Evolutionary conservation across 352 stramenopile species (phyloP).

Genomic region (Aphanomyces stellatus): DNA sequence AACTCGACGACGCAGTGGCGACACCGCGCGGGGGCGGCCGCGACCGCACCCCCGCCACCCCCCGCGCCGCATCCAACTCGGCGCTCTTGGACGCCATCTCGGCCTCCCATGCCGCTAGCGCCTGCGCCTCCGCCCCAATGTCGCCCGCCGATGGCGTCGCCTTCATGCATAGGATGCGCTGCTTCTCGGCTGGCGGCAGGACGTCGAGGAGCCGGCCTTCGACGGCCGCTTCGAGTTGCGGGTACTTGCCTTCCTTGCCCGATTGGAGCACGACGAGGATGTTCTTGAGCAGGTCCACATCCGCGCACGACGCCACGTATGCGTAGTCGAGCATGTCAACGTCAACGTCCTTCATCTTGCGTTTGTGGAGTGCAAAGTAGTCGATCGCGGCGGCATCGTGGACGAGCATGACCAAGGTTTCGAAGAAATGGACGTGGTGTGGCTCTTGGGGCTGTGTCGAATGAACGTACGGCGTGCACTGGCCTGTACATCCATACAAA

Average conservation of each 20-base stretch:
- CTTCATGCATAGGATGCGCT: slow-evolving; percentile 63
- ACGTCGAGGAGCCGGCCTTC: slow-evolving; percentile 74
- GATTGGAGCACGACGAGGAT: slow-evolving; percentile 79
- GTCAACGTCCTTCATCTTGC: slow-evolving; percentile 55
- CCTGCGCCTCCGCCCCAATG: slow-evolving; percentile 39
- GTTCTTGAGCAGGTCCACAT: slow-evolving; percentile 79
- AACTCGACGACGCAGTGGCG: slow-evolving; percentile 7
- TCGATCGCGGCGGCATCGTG: slow-evolving; percentile 25
- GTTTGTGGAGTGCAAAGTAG: slow-evolving; percentile 68
- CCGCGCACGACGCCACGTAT: slow-evolving; percentile 77
- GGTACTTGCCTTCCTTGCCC: slow-evolving; percentile 86
- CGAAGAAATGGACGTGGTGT: too few species aligned
- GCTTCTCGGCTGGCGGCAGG: slow-evolving; percentile 65
- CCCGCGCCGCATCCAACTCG: slow-evolving; percentile 30
- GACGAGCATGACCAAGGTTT: not conserved
- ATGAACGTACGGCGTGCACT: too few species aligned
- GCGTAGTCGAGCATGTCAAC: slow-evolving; percentile 90
- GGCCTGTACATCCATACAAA: too few species aligned
- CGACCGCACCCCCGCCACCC: slow-evolving; percentile 11
- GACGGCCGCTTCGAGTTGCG: slow-evolving; percentile 70
- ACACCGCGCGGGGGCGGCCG: slow-evolving; percentile 45
- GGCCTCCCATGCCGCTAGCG: slow-evolving; percentile 55
- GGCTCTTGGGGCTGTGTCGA: too few species aligned
- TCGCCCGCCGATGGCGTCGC: slow-evolving; percentile 46
- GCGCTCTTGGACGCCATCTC: slow-evolving; percentile 50